Evolutionary conservation across 1,284 basidiomycete species (phyloP).

Genomic region (Ceratobasidium sp.): DNA sequence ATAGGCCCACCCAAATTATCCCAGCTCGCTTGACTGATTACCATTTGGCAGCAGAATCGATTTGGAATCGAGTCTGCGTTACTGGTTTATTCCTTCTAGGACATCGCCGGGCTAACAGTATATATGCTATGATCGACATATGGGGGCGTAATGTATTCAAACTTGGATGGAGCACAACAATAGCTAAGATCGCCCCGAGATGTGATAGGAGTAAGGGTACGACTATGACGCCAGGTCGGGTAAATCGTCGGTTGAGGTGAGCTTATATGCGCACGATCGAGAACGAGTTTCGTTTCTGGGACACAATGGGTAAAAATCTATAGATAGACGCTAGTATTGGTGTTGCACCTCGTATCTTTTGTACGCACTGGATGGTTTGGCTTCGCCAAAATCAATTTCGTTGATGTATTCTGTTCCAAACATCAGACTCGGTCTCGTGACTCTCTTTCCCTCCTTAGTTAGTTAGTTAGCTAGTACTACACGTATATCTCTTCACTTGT

Average conservation of each 20-base stretch:
- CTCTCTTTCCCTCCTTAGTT: too few relatives aligned
- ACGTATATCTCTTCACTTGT: too few relatives aligned
- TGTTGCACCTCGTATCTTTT: neutral
- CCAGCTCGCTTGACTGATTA: neutral
- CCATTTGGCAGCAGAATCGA: neutral
- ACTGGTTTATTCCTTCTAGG: slow-evolving; percentile 23
- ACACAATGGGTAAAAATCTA: neutral
- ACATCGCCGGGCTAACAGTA: neutral
- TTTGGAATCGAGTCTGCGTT: slow-evolving; percentile 19
- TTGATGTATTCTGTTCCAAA: too few relatives aligned
- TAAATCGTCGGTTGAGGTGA: slow-evolving; percentile 28
- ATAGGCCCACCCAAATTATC: neutral
- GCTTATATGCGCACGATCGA: slow-evolving; percentile 27
- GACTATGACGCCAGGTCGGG: slow-evolving; percentile 7
- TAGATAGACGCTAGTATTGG: neutral
- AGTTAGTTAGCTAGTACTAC: too few relatives aligned
- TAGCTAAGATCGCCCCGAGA: neutral
- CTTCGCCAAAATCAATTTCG: neutral
- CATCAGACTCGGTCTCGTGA: too few relatives aligned
- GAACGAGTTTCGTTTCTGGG: slow-evolving; percentile 7
- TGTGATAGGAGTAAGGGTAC: neutral
- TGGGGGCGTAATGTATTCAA: neutral
- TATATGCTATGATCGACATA: slow-evolving; percentile 2
- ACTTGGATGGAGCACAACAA: neutral
- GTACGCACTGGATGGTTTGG: too few relatives aligned